These are phyloP conservation scores for Agastache rugosa DNA, from an alignment of 257 asterid genomes.

Conservation along the genomic window DNA sequence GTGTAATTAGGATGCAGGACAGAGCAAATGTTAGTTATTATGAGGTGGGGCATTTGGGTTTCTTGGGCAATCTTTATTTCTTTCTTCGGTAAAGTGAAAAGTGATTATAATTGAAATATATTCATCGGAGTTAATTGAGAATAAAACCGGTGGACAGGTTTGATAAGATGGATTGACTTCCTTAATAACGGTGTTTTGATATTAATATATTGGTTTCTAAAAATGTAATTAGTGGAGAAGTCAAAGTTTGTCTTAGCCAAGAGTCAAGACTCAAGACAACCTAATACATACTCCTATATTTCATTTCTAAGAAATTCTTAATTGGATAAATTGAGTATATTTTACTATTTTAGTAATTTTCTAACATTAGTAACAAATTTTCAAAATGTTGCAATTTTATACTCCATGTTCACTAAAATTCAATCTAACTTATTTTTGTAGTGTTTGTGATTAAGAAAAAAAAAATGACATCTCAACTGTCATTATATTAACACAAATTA, in stretches of 20 bases:
- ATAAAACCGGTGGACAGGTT: not conserved
- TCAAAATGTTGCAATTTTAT: too few relatives aligned
- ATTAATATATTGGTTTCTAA: not conserved
- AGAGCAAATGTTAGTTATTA: not conserved
- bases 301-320: not conserved
- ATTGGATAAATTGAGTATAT: not conserved
- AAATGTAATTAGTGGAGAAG: not conserved
- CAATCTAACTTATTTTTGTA: too few relatives aligned
- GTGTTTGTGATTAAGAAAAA: too few relatives aligned
- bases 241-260: not conserved
- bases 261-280: too few relatives aligned
- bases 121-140: not conserved
- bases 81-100: not conserved
- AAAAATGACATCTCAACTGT: too few relatives aligned
- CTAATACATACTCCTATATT: not conserved
- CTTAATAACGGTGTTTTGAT: constrained; percentile 7
- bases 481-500: too few relatives aligned
- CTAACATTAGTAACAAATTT: too few relatives aligned
- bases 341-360: too few relatives aligned
- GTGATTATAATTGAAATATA: not conserved
- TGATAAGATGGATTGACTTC: not conserved
- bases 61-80: not conserved
- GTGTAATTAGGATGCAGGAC: constrained; percentile 2
- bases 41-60: not conserved
- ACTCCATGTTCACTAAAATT: too few relatives aligned